Percentiles rank a stretch among this genome's conserved stretches.
Evolutionary conservation across 352 stramenopile genomes (phyloP).

Genomic region (Phytophthora europaea): DNA sequence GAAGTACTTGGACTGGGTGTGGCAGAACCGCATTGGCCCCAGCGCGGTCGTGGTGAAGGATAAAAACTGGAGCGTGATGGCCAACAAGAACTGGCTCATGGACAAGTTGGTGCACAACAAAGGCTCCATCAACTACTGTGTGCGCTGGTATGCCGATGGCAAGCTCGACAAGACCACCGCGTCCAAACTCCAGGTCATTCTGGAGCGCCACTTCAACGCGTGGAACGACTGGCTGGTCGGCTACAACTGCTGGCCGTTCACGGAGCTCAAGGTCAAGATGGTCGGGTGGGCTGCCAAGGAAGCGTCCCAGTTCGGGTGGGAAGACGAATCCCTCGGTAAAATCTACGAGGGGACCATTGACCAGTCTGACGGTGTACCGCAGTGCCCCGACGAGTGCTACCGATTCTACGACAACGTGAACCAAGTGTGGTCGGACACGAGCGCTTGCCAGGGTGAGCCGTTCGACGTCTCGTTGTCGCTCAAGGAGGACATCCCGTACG

Average conservation of each 20-base stretch:
- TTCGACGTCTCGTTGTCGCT: constrained; percentile 39
- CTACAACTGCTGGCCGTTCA: constrained; percentile 40
- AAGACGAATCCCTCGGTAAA: constrained; percentile 17
- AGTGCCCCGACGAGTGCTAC: constrained; percentile 26
- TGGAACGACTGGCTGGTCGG: constrained; percentile 37
- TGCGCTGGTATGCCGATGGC: constrained; percentile 22
- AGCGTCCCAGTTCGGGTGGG: constrained; percentile 29
- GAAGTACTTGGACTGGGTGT: constrained; percentile 29
- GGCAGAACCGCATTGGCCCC: constrained; percentile 26
- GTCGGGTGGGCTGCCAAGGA: constrained; percentile 35
- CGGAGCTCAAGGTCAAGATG: constrained; percentile 30
- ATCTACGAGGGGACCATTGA: constrained; percentile 19
- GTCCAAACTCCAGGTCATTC: constrained; percentile 14
- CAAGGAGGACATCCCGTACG: constrained; percentile 30
- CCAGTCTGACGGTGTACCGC: constrained; percentile 5
- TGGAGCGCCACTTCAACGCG: constrained; percentile 32
- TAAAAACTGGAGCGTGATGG: constrained; percentile 33
- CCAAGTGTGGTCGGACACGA: constrained; percentile 33
- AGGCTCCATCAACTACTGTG: constrained; percentile 36
- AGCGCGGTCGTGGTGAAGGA: constrained; percentile 4
- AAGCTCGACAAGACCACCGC: constrained; percentile 11
- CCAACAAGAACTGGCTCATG: constrained; percentile 36
- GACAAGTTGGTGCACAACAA: constrained; percentile 35
- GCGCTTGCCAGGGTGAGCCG: constrained; percentile 25
- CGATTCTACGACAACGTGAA: constrained; percentile 30